Evolutionary conservation across 306 rosid genomes (phyloP).

Genomic region (Quercus glauca): DNA sequence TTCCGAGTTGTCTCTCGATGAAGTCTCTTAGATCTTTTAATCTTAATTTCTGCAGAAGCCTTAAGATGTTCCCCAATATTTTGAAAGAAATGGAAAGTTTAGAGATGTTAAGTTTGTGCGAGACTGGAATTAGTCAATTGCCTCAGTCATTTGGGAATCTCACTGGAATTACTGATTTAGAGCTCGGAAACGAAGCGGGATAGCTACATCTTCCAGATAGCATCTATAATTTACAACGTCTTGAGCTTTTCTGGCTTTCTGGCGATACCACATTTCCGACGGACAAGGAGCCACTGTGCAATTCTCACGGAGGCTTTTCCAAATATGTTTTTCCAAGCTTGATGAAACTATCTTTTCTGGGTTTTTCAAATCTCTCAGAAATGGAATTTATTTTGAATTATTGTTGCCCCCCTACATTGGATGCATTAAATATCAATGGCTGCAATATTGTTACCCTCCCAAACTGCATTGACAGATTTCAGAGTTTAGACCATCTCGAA

Average conservation of each 20-base stretch:
- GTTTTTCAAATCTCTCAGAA: no score
- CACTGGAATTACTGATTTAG: slow-evolving; percentile 28
- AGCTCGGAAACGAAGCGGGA: accelerated
- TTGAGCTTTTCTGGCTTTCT: accelerated
- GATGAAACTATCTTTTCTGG: accelerated
- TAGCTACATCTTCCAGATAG: no score
- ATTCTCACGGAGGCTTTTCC: no score
- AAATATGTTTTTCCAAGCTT: no score
- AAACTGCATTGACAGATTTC: no score
- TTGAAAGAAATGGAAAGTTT: neutral
- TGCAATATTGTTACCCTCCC: no score
- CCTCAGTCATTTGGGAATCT: slow-evolving; percentile 32
- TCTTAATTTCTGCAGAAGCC: neutral
- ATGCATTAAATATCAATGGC: accelerated
- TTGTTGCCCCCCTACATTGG: no score
- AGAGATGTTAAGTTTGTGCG: neutral
- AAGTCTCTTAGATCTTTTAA: neutral
- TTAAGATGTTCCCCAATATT: slow-evolving; percentile 15
- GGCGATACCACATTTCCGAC: no score
- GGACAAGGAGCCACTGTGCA: no score
- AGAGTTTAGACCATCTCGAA: accelerated
- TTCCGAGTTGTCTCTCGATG: slow-evolving; percentile 9
- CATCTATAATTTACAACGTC: no score
- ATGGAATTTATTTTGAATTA: no score
- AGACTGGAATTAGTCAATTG: neutral